A percentile compares a stretch with the other conserved stretches of the same genome.
Conservation (phyloP, 2,329 filamentous ascomycete genomes). For the Fragosphaeria purpurea region DNA sequence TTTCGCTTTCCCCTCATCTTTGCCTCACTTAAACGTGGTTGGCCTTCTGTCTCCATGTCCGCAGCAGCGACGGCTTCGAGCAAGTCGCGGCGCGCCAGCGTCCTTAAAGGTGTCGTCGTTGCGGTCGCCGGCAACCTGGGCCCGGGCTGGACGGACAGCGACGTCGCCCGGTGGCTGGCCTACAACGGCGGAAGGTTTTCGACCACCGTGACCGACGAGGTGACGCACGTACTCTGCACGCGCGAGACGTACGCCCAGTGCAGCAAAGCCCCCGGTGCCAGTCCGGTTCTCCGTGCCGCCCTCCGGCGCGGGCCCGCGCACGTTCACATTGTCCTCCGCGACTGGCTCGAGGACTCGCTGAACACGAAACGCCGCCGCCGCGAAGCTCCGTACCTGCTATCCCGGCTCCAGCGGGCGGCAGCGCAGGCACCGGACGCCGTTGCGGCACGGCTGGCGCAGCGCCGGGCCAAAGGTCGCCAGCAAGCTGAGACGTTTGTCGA, state of each 20-base stretch:
- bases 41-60: too few species aligned
- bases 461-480: conserved; percentile 20
- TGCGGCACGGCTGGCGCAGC: conserved; percentile 24
- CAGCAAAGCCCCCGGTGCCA: too few species aligned
- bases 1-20: too few species aligned
- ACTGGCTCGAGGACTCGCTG: conserved; percentile 45
- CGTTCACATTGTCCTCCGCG: conserved; percentile 32
- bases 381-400: conserved; percentile 32
- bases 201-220: conserved; percentile 36
- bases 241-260: conserved; percentile 41
- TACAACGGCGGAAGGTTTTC: conserved; percentile 51
- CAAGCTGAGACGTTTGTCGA: conserved; percentile 35
- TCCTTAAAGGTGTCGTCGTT: conserved; percentile 24
- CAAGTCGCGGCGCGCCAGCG: too few species aligned
- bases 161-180: conserved; percentile 57
- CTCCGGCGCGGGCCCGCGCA: not conserved
- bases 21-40: too few species aligned
- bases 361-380: conserved; percentile 16
- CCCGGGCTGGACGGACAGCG: conserved; percentile 33
- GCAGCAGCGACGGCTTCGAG: too few species aligned
- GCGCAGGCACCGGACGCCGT: not conserved
- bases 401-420: conserved; percentile 19
- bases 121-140: conserved; percentile 50
- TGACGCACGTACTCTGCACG: conserved; percentile 66
- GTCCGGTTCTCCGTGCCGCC: not conserved